Evolutionary conservation across 306 rosid species (phyloP).

Genomic region (Prunus mira): DNA sequence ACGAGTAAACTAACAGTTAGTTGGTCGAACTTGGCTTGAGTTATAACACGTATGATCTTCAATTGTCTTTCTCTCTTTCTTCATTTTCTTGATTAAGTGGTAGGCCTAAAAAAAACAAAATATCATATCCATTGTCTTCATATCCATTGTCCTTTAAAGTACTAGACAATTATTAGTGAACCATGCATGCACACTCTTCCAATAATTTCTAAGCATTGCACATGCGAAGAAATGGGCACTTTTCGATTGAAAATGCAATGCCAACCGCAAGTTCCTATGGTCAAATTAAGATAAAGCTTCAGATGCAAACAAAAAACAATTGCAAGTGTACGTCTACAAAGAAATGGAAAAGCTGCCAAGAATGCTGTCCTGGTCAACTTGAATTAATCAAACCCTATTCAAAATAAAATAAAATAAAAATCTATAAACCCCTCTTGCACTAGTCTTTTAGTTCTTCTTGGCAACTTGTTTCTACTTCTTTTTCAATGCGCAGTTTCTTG

Average conservation of each 20-base stretch:
- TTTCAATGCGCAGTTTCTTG: not conserved
- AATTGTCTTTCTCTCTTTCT: not conserved
- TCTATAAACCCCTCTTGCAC: not conserved
- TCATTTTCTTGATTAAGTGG: not conserved
- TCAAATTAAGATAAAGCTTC: not conserved
- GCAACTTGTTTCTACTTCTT: conserved; percentile 4
- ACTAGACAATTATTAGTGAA: not conserved
- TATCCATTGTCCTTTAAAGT: not conserved
- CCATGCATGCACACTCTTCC: not conserved
- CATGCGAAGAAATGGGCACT: conserved; percentile 7
- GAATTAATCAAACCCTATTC: not conserved
- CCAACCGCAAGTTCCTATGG: not conserved
- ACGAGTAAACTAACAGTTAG: not conserved
- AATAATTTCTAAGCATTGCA: not conserved
- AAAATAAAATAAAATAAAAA: not conserved
- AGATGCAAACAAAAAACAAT: not conserved
- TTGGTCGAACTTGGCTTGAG: not conserved
- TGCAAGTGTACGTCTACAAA: not conserved
- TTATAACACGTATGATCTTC: not conserved
- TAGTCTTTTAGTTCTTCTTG: not conserved
- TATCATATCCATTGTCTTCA: not conserved
- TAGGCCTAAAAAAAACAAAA: not conserved
- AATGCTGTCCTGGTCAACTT: conserved; percentile 8
- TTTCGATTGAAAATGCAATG: conserved; percentile 1
- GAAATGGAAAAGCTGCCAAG: conserved; percentile 2